Evolutionary conservation across 441 rosid genomes (phyloP).

Genomic region (Erodium texanum): DNA sequence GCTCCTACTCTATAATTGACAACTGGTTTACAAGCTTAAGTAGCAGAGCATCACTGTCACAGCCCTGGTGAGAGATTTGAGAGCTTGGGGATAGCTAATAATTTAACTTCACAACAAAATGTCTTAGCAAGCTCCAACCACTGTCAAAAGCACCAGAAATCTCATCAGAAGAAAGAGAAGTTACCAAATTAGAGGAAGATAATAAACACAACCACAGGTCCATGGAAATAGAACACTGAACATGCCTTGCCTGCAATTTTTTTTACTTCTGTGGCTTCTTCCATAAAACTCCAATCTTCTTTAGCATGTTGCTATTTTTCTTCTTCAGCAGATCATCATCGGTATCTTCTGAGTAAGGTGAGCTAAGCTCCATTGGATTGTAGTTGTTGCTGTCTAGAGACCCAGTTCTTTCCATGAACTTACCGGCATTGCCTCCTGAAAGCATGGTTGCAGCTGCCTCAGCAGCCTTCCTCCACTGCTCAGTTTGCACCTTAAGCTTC

Average conservation of each 20-base stretch:
- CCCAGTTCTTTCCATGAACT: slow-evolving; percentile 39
- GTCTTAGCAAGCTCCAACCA: not conserved
- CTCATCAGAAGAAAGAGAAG: not conserved
- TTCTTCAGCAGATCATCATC: slow-evolving; percentile 22
- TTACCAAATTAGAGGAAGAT: not conserved
- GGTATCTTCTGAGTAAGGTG: slow-evolving; percentile 4
- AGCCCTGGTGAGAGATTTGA: not conserved
- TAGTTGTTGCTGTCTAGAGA: slow-evolving; percentile 25
- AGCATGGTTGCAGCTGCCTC: slow-evolving; percentile 68
- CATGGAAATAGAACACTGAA: not conserved
- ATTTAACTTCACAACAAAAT: not conserved
- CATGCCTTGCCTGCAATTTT: not conserved
- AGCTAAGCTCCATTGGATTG: too few relatives aligned
- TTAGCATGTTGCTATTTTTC: slow-evolving; percentile 10
- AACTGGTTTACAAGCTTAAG: not conserved
- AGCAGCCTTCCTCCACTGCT: slow-evolving; percentile 80
- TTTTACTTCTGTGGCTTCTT: slow-evolving; percentile 9
- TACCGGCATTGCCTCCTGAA: slow-evolving; percentile 50
- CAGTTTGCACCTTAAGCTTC: slow-evolving; percentile 68
- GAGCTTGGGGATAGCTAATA: not conserved
- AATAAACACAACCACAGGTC: not conserved
- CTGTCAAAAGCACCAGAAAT: not conserved
- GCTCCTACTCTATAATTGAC: not conserved
- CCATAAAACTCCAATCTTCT: slow-evolving; percentile 6
- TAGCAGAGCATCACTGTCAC: not conserved